These are phyloP conservation scores for Mycena sp. DNA, from an alignment of 1,284 basidiomycete genomes.

Conservation along the genomic window DNA sequence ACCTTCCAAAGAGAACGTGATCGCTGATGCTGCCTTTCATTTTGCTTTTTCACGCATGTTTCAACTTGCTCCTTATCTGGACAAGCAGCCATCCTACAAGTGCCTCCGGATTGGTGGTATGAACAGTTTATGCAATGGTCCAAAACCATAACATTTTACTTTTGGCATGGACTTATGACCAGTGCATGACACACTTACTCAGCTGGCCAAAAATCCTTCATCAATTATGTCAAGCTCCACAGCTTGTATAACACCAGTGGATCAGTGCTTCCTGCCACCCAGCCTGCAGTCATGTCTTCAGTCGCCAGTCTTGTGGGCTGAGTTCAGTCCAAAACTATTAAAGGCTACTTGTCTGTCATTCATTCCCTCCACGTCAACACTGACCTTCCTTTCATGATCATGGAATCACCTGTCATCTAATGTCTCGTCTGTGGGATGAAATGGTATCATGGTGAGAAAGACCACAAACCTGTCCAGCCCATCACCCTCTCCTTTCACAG, in stretches of 20 bases:
- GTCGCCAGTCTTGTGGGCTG: neutral
- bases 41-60: conserved; percentile 39
- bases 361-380: conserved; percentile 36
- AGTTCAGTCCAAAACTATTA: conserved; percentile 21
- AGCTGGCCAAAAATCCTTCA: neutral
- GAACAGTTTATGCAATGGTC: neutral
- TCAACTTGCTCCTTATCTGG: conserved; percentile 33
- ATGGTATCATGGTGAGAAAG: conserved; percentile 36
- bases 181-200: neutral
- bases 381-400: conserved; percentile 34
- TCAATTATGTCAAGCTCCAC: neutral
- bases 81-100: conserved; percentile 29
- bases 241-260: neutral
- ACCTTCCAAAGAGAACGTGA: too few relatives aligned
- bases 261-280: neutral
- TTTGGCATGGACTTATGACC: neutral
- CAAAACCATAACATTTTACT: neutral
- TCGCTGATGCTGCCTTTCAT: conserved; percentile 40
- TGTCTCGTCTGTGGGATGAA: conserved; percentile 40
- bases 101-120: conserved; percentile 2
- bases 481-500: conserved; percentile 34
- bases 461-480: neutral
- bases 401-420: conserved; percentile 34
- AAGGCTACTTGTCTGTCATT: conserved; percentile 37
- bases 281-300: neutral